Evolutionary conservation across 1,284 basidiomycete genomes (phyloP).

Genomic region (Ustilago tritici): DNA sequence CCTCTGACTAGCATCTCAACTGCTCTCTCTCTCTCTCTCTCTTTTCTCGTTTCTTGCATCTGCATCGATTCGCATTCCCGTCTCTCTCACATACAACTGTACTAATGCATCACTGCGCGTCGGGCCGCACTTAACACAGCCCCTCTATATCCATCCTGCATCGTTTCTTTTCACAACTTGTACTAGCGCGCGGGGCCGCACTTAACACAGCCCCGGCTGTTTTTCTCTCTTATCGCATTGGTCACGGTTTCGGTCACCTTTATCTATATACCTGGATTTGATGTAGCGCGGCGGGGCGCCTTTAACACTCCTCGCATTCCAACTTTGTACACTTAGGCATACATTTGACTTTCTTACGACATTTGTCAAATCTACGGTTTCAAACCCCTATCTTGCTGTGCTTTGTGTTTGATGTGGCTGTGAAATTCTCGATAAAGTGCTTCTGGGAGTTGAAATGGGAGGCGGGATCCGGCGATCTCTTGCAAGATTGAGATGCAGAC

Average conservation of each 20-base stretch:
- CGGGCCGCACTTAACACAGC: constrained; percentile 57
- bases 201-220: constrained; percentile 47
- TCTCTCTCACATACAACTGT: constrained; percentile 14
- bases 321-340: constrained; percentile 21
- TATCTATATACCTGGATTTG: constrained; percentile 49
- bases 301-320: constrained; percentile 57
- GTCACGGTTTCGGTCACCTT: constrained; percentile 17
- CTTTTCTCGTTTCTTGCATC: constrained; percentile 27
- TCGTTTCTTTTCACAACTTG: constrained; percentile 12
- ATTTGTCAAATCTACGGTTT: constrained; percentile 46
- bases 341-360: not conserved
- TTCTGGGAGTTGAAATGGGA: too few relatives aligned
- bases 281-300: constrained; percentile 53
- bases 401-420: not conserved
- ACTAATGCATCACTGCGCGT: constrained; percentile 38
- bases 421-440: too few relatives aligned
- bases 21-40: not conserved
- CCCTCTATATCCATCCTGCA: constrained; percentile 26
- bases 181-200: constrained; percentile 45
- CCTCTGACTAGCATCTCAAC: constrained; percentile 12
- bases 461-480: too few relatives aligned
- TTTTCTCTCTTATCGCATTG: constrained; percentile 9
- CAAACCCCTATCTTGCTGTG: constrained; percentile 6
- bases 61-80: constrained; percentile 39
- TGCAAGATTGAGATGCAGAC: too few relatives aligned